Percentiles rank a stretch among this genome's conserved stretches.
Conservation (phyloP, 345 rosid species). For the Laguncularia racemosa region DNA sequence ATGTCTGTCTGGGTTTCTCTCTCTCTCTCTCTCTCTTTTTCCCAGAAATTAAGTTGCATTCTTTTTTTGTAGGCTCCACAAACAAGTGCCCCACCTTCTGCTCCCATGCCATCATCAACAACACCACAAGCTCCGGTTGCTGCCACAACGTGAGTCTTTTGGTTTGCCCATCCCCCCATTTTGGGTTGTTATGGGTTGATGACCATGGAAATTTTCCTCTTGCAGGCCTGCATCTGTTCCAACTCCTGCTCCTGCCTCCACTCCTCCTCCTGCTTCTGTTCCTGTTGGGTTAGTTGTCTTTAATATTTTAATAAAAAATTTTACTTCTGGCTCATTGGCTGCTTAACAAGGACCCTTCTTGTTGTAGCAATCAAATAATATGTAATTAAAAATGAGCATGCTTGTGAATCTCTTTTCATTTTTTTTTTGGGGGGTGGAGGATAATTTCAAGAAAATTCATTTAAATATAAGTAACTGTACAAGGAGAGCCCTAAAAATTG, state of each 20-base stretch:
- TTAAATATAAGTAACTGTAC: no score
- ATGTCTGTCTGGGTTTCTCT: not conserved
- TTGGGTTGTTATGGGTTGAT: not conserved
- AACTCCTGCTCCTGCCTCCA: slow-evolving; percentile 28
- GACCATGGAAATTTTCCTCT: not conserved
- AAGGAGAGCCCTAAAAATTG: no score
- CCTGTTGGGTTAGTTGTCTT: slow-evolving; percentile 9
- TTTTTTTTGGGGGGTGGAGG: no score
- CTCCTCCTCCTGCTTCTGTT: slow-evolving; percentile 11
- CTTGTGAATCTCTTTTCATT: no score
- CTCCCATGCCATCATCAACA: slow-evolving; percentile 23
- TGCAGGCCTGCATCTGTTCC: slow-evolving; percentile 26
- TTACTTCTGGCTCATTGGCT: not conserved
- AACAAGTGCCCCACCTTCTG: slow-evolving; percentile 31
- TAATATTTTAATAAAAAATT: not conserved
- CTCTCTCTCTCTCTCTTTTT: not conserved
- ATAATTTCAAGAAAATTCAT: no score
- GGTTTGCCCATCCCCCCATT: not conserved
- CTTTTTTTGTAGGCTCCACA: slow-evolving; percentile 42
- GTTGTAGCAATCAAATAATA: no score
- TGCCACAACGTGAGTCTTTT: slow-evolving; percentile 35
- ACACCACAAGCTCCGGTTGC: slow-evolving; percentile 38
- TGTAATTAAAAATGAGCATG: no score
- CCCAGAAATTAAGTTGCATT: not conserved
- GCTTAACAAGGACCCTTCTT: no score